Conservation (phyloP, 2,329 filamentous ascomycete genomes). For the Thelonectria discophora region DNA sequence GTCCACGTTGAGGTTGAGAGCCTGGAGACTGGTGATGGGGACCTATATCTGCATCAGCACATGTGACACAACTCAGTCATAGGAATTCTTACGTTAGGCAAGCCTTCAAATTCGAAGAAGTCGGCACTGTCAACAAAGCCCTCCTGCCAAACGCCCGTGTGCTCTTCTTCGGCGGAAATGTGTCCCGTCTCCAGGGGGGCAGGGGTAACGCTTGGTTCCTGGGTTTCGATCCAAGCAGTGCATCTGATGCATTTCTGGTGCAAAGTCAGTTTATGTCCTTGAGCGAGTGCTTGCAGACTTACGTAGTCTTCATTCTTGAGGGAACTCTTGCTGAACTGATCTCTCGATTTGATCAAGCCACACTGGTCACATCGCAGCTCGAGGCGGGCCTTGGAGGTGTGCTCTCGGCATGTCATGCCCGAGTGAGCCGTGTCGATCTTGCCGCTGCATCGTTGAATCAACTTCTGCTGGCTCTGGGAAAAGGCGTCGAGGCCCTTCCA, state of each 20-base stretch:
- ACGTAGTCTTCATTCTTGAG: constrained; percentile 44
- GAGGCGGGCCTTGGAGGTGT: constrained; percentile 36
- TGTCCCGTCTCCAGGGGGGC: constrained; percentile 46
- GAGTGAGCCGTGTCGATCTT: constrained; percentile 43
- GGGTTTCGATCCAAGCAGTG: constrained; percentile 48
- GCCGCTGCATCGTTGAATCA: constrained; percentile 34
- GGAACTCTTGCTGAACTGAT: constrained; percentile 44
- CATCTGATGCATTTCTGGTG: constrained; percentile 48
- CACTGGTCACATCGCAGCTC: constrained; percentile 48
- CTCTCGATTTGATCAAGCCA: constrained; percentile 36
- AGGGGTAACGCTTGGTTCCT: constrained; percentile 47
- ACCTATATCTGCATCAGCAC: constrained; percentile 36
- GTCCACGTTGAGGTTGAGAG: constrained; percentile 26
- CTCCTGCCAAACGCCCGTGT: constrained; percentile 21
- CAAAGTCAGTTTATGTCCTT: constrained; percentile 15
- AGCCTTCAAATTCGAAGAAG: constrained; percentile 40
- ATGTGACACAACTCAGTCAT: background rate
- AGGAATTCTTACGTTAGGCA: constrained; percentile 31
- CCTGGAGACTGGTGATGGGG: constrained; percentile 37
- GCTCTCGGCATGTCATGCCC: constrained; percentile 50
- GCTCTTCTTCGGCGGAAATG: constrained; percentile 44
- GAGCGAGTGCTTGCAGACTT: constrained; percentile 22
- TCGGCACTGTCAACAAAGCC: constrained; percentile 29
- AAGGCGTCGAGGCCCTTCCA: constrained; percentile 47
- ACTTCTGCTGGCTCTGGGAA: constrained; percentile 45